Evolutionary conservation across 306 rosid species (phyloP).

Genomic region (Medicago arabica): DNA sequence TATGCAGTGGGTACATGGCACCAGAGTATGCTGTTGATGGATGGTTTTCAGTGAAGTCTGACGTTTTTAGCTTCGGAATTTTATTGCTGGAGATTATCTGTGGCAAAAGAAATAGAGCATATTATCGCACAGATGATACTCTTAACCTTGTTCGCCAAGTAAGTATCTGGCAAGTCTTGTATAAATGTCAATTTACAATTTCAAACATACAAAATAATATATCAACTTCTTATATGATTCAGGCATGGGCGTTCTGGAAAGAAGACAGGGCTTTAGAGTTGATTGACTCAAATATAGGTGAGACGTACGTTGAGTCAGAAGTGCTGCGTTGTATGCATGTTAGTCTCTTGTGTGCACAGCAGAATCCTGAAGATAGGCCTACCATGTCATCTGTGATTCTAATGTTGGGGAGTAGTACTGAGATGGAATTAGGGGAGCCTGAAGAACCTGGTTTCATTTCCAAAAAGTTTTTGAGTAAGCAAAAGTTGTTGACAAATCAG

Average conservation of each 20-base stretch:
- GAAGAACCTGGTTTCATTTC: background rate
- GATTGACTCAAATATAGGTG: background rate
- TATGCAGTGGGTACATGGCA: too few relatives aligned
- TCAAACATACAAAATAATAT: background rate
- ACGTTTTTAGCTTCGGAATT: background rate
- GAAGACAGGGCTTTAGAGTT: background rate
- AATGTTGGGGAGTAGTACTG: background rate
- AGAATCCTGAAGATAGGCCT: background rate
- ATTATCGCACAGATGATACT: background rate
- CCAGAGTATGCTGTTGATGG: too few relatives aligned
- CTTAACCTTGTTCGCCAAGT: background rate
- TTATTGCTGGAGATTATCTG: background rate
- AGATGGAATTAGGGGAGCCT: background rate
- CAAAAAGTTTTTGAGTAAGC: too few relatives aligned
- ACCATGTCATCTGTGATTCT: background rate
- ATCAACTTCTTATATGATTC: background rate
- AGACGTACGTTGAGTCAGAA: background rate
- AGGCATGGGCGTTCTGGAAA: background rate
- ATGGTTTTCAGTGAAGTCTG: background rate
- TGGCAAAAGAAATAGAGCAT: too few relatives aligned
- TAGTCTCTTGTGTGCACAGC: conserved; percentile 1
- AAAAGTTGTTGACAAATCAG: background rate
- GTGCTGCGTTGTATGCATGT: background rate
- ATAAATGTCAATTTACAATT: background rate
- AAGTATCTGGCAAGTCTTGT: background rate